Evolutionary conservation across 2,329 filamentous ascomycete species (phyloP), one percentile per base, ranked within the genome.

Genomic region (Trichoderma guizhouense): DNA sequence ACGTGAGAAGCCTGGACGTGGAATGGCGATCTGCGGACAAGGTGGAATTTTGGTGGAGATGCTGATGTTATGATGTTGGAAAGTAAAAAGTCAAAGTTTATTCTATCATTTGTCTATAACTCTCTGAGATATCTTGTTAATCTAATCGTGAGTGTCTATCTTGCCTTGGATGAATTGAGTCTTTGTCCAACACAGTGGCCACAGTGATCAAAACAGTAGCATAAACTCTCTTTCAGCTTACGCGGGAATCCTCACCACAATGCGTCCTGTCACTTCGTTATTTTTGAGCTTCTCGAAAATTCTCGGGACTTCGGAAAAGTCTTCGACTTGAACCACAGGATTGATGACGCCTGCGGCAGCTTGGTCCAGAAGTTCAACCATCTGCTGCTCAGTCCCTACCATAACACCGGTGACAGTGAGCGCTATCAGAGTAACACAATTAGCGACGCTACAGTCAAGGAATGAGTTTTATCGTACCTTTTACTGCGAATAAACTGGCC

Each of bases 401-500:
- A 72, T 72, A 24, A 74, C 66, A 4, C 73, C 73, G 0, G 72
- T 71, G 15, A 74, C 43, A 4, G 73, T 73, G 11, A 74, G 72
- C 30, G 55, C 73, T 71, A 32, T 9, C n/a, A 21, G 21, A 0
- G 4, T 1, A 51, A 8, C 9, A 47, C 21, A 15, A 61, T 71
- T 55, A 71, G 69, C 36, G n/a, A 53, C 5, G 14, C 9, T 5
- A 34, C 26, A 1, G 2, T 32, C 3, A 6, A 3, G 0, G 7
- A 21, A 30, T 9, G 21, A 47, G 24, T 5, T n/a, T 15, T 9
- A 11, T 18, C 7, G 9, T 64, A 71, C 69, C 69, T 71, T 76
- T 64, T 1, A 77, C 76, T 0, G 78, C 77, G 2, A 74, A 78
- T 3, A 77, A 18, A 0, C 77, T 73, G 7, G 74, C 76, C 0